Base-by-base conservation (phyloP, 305 asterid species). In the Caryopteris hybrid region DNA sequence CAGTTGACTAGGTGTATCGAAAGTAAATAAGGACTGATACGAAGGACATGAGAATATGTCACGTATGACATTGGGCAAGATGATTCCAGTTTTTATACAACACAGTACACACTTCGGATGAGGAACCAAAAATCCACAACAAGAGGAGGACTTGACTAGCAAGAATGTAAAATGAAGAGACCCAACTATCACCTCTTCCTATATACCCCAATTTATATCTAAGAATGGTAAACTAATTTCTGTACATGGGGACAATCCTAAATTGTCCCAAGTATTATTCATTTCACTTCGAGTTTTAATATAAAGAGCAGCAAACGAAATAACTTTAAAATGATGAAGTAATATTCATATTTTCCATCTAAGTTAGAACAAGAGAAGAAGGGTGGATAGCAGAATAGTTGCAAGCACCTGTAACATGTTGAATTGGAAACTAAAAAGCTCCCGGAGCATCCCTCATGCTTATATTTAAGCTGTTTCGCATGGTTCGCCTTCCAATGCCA, bases 391-490 rank as follows among this genome's bases (percentile, higher is more conserved):
- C 11, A 20, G 60, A 59, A 21, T 52, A 46, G 39, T n/a, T 18
- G 21, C 23, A 18, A 70, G 46, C 41, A 78, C 86, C 87, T 78
- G 70, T 61, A 66, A 64, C 25, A 45, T 41, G 66, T 55, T 41
- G 64, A 68, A 64, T 29, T 69, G 58, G 61, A 74, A 63, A 46
- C 77, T 81, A 81, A 52, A 53, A 52, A 78, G 90, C 86, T 73
- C 85, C 97, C 0, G 92, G 81, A 39, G 88, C 88, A 83, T 87
- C 97, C 81, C 96, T 86, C 97, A 89, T 91, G 91, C 99, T 91
- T 60, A 94, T 83, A 70, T 94, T 94, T 73, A 94, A 64, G 80
- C 96, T 91, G 81, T 94, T 94, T 48, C 96, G 79, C 99, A 94
- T 94, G 20, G 99, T 94, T 70, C 99, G 90, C 83, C 99, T 87